Conservation (phyloP, 2,329 filamentous ascomycete species). For the Cladophialophora carrionii region DNA sequence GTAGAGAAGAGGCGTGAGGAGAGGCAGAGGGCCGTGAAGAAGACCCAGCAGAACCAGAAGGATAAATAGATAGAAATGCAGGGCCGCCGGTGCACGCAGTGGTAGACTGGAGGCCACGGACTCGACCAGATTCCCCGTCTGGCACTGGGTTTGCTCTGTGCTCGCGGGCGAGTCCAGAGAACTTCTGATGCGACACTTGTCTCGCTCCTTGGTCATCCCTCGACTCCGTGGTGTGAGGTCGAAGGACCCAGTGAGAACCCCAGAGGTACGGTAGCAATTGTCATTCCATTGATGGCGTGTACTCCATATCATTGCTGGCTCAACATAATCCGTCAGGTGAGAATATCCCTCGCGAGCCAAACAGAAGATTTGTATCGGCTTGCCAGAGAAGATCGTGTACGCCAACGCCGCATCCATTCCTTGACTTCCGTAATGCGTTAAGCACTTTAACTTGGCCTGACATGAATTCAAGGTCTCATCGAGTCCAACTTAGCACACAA, state of each 20-base stretch:
- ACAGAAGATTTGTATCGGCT: neutral
- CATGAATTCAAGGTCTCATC: neutral
- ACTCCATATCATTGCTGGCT: neutral
- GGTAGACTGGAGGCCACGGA: neutral
- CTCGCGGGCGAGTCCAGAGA: too few species aligned
- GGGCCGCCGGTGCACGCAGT: neutral
- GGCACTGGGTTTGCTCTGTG: too few species aligned
- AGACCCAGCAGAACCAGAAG: neutral
- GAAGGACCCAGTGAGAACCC: neutral
- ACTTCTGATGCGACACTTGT: too few species aligned
- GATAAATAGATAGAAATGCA: neutral
- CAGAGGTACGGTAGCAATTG: neutral
- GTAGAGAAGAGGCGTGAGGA: conserved; percentile 17
- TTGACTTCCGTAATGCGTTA: neutral
- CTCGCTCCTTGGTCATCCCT: too few species aligned
- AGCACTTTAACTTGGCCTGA: neutral
- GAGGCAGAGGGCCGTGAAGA: conserved; percentile 7
- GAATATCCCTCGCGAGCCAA: neutral
- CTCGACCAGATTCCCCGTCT: too few species aligned
- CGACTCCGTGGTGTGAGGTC: neutral
- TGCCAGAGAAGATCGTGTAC: neutral
- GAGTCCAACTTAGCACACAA: neutral
- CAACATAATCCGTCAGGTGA: neutral
- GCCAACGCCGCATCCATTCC: neutral
- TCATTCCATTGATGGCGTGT: neutral